These are phyloP conservation scores for Suillus ampliporus DNA, from an alignment of 768 basidiomycete genomes.

Conservation along the genomic window DNA sequence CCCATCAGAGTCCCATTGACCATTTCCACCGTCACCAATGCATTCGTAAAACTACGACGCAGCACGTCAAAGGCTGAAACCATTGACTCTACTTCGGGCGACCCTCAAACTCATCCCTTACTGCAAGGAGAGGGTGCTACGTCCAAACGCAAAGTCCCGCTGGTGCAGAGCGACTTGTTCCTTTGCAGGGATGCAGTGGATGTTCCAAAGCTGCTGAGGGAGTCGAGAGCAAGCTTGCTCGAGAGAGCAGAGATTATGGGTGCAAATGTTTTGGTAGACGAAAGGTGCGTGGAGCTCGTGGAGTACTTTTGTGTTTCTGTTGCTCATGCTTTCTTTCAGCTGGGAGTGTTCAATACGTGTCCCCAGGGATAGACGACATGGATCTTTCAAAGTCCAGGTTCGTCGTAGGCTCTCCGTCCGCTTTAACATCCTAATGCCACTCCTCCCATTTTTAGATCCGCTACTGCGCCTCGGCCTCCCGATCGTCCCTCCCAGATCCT, in stretches of 20 bases:
- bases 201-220: slow-evolving; percentile 58
- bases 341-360: slow-evolving; percentile 68
- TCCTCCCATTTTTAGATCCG: slow-evolving; percentile 50
- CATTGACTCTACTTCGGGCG: slow-evolving; percentile 44
- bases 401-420: slow-evolving; percentile 23
- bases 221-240: slow-evolving; percentile 55
- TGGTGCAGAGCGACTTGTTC: slow-evolving; percentile 50
- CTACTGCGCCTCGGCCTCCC: slow-evolving; percentile 65
- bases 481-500: slow-evolving; percentile 57
- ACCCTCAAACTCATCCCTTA: slow-evolving; percentile 42
- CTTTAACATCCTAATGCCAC: background rate
- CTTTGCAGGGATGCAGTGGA: slow-evolving; percentile 70
- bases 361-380: slow-evolving; percentile 53
- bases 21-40: slow-evolving; percentile 51
- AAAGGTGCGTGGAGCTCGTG: slow-evolving; percentile 55
- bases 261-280: slow-evolving; percentile 68
- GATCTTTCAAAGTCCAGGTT: slow-evolving; percentile 67
- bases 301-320: slow-evolving; percentile 6
- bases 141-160: slow-evolving; percentile 33
- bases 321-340: slow-evolving; percentile 39
- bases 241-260: slow-evolving; percentile 55
- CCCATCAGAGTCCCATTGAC: slow-evolving; percentile 30
- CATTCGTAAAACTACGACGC: slow-evolving; percentile 60
- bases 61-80: slow-evolving; percentile 29
- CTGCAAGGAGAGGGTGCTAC: slow-evolving; percentile 36